Conservation (phyloP, 805 yeast genomes). For the Teunomyces tritomae region DNA sequence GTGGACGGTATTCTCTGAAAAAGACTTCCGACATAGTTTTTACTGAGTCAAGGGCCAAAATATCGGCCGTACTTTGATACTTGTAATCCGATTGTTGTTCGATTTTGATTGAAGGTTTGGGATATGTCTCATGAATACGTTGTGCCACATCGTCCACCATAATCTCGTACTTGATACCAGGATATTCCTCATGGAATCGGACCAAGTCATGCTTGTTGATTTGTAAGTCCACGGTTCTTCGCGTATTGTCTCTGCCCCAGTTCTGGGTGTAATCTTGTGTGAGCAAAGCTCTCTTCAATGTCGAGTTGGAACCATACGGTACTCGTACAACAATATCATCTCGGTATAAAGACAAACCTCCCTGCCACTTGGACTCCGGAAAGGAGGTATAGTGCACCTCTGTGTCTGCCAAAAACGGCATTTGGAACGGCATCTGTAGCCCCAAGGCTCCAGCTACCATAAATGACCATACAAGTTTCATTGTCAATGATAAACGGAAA, state of each 20-base stretch:
- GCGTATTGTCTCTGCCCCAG: conserved; percentile 49
- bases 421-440: conserved; percentile 5
- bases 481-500: not conserved
- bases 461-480: not conserved
- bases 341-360: conserved; percentile 40
- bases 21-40: conserved; percentile 47
- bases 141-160: conserved; percentile 59
- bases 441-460: conserved; percentile 1
- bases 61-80: conserved; percentile 10
- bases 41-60: conserved; percentile 1
- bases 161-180: conserved; percentile 31
- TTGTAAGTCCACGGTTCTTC: conserved; percentile 48
- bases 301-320: conserved; percentile 20
- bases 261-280: conserved; percentile 14
- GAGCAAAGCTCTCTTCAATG: conserved; percentile 18
- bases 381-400: conserved; percentile 31
- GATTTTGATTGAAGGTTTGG: conserved; percentile 18
- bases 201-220: conserved; percentile 17
- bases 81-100: too few relatives aligned
- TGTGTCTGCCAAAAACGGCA: not conserved
- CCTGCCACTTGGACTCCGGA: conserved; percentile 29
- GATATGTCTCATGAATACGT: conserved; percentile 54
- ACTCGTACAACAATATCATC: conserved; percentile 47
- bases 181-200: conserved; percentile 18
- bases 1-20: conserved; percentile 66